Percentiles rank a stretch among this genome's conserved stretches.
Conservation (phyloP, 257 asterid species). For the Lantana camara region DNA sequence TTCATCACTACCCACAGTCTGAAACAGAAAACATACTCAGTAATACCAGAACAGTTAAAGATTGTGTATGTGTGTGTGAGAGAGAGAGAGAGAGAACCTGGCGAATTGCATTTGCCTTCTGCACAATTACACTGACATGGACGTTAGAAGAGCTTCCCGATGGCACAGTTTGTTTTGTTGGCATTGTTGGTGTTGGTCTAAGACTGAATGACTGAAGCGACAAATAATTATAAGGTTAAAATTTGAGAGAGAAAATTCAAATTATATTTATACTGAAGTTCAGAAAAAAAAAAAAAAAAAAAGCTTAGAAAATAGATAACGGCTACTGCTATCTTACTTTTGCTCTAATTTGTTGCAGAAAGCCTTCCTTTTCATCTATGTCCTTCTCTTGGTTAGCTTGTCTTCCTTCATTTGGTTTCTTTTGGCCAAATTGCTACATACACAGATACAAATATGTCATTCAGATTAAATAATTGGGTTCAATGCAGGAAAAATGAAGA, state of each 20-base stretch:
- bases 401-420: slow-evolving; percentile 28
- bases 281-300: neutral
- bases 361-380: slow-evolving; percentile 52
- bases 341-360: slow-evolving; percentile 69
- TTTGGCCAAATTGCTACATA: slow-evolving; percentile 34
- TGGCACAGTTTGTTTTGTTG: slow-evolving; percentile 40
- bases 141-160: slow-evolving; percentile 41
- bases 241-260: neutral
- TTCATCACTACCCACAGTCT: slow-evolving; percentile 70
- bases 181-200: slow-evolving; percentile 52
- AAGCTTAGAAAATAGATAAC: neutral
- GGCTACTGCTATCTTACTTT: slow-evolving; percentile 44
- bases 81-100: slow-evolving; percentile 43
- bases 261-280: too few relatives aligned
- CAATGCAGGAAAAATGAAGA: neutral
- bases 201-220: slow-evolving; percentile 60
- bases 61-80: neutral
- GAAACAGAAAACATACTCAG: slow-evolving; percentile 13
- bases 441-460: slow-evolving; percentile 3
- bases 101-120: slow-evolving; percentile 68
- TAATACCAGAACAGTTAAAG: neutral
- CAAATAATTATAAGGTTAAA: neutral
- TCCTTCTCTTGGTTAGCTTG: slow-evolving; percentile 35
- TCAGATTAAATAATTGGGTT: slow-evolving; percentile 3
- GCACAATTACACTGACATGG: slow-evolving; percentile 60